Conservation (phyloP, 208 protist species). For the Vickermania spadyakhi region DNA sequence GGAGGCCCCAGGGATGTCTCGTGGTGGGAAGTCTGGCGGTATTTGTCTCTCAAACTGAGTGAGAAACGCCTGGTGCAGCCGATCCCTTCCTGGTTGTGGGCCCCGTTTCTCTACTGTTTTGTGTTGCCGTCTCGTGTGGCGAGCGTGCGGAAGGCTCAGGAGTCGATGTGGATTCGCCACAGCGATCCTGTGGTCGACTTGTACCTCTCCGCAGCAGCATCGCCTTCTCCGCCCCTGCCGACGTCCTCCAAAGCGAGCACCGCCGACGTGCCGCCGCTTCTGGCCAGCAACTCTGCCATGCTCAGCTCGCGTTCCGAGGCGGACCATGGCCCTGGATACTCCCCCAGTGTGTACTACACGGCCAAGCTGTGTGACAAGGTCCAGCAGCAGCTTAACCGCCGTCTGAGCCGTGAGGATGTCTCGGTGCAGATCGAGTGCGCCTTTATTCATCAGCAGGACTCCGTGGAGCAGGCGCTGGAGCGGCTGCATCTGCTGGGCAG, state of each 20-base stretch:
- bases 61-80: conserved; percentile 17
- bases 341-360: neutral
- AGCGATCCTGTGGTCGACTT: neutral
- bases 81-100: conserved; percentile 19
- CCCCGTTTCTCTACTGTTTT: conserved; percentile 23
- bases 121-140: conserved; percentile 21
- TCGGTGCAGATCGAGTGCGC: conserved; percentile 28
- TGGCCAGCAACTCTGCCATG: neutral
- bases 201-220: neutral
- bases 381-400: conserved; percentile 3
- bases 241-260: neutral
- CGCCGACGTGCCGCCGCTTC: neutral
- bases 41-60: conserved; percentile 10
- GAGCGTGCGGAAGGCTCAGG: conserved; percentile 15
- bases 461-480: conserved; percentile 22
- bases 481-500: conserved; percentile 15
- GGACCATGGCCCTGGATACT: neutral
- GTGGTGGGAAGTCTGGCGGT: conserved; percentile 9
- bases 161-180: conserved; percentile 20
- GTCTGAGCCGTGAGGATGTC: neutral
- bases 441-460: conserved; percentile 10
- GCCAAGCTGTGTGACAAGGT: conserved; percentile 4
- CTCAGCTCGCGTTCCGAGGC: neutral
- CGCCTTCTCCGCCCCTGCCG: neutral
- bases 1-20: conserved; percentile 20